phyloP scores from a whole-genome alignment of 1,284 basidiomycete species.

The Ceratobasidium theobromae region DNA sequence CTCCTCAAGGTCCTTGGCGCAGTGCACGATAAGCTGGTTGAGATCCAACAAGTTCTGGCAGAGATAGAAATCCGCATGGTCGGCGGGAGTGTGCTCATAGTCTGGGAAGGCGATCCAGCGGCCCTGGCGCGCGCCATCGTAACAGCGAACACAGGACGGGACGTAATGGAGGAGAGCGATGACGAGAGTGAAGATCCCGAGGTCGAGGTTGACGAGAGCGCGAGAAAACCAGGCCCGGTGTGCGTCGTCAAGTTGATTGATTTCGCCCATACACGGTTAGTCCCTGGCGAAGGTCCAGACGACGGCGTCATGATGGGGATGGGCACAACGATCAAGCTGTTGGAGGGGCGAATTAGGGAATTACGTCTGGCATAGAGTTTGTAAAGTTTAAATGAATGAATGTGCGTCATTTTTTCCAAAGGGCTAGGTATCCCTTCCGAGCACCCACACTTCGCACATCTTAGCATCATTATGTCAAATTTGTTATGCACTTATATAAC shows the following conservation, averaged over 20 bases:
- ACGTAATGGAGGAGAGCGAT: slow-evolving; percentile 35
- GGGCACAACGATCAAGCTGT: slow-evolving; percentile 58
- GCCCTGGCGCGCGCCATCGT: slow-evolving; percentile 50
- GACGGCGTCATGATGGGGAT: slow-evolving; percentile 73
- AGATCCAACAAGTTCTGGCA: slow-evolving; percentile 56
- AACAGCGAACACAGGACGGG: slow-evolving; percentile 41
- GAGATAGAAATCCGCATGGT: slow-evolving; percentile 76
- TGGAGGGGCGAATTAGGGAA: slow-evolving; percentile 51
- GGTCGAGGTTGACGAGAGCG: slow-evolving; percentile 41
- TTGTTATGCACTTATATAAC: too few relatives aligned
- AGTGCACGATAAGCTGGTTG: slow-evolving; percentile 58
- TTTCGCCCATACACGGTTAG: slow-evolving; percentile 84
- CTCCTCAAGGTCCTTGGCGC: slow-evolving; percentile 63
- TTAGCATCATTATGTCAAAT: too few relatives aligned
- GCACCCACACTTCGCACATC: too few relatives aligned
- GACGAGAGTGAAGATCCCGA: slow-evolving; percentile 35
- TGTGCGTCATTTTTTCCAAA: background rate
- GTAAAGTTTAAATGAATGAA: background rate
- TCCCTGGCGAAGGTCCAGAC: slow-evolving; percentile 76
- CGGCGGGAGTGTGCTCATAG: slow-evolving; percentile 75
- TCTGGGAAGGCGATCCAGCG: slow-evolving; percentile 75
- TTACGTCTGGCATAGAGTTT: slow-evolving; percentile 34
- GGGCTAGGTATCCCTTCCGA: too few relatives aligned
- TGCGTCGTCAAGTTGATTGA: slow-evolving; percentile 82
- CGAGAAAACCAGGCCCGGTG: slow-evolving; percentile 50